These are phyloP conservation scores for Talaromyces thailandensis DNA, from an alignment of 495 filamentous ascomycete species.

Conservation along the genomic window DNA sequence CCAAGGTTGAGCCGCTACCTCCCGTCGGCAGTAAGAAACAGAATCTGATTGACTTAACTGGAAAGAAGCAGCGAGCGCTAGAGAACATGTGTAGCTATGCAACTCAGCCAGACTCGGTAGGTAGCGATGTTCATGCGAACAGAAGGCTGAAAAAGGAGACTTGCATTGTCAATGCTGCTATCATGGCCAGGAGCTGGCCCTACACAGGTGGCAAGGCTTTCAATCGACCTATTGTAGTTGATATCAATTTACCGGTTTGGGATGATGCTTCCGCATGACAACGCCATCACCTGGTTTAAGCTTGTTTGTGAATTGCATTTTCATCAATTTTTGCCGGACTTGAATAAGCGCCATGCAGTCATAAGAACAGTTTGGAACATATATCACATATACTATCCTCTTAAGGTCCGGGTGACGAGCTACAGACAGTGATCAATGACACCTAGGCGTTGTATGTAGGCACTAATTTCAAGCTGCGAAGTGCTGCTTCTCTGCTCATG, in stretches of 20 bases:
- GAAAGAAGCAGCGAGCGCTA: conserved; percentile 31
- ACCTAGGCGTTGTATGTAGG: background rate
- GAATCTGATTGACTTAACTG: conserved; percentile 47
- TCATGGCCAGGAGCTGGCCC: conserved; percentile 59
- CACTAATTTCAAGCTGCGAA: too few relatives aligned
- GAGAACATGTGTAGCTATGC: conserved; percentile 16
- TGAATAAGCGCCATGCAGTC: background rate
- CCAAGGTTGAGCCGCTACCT: conserved; percentile 13
- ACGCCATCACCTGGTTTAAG: background rate
- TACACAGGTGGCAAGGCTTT: conserved; percentile 49
- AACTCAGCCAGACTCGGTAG: background rate
- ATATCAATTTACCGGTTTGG: conserved; percentile 63
- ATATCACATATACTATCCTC: background rate
- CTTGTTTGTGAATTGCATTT: background rate
- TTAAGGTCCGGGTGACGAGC: background rate
- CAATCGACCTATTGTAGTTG: conserved; percentile 70
- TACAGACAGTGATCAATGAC: background rate
- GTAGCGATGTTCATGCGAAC: conserved; percentile 23
- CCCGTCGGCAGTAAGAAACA: conserved; percentile 45
- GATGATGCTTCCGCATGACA: conserved; percentile 4
- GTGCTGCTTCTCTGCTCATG: background rate
- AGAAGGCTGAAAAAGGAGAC: conserved; percentile 54
- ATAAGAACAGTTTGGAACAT: background rate
- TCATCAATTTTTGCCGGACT: background rate
- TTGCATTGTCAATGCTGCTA: conserved; percentile 68